phyloP scores from a whole-genome alignment of 306 rosid species.

The Fragaria nilgerrensis region DNA sequence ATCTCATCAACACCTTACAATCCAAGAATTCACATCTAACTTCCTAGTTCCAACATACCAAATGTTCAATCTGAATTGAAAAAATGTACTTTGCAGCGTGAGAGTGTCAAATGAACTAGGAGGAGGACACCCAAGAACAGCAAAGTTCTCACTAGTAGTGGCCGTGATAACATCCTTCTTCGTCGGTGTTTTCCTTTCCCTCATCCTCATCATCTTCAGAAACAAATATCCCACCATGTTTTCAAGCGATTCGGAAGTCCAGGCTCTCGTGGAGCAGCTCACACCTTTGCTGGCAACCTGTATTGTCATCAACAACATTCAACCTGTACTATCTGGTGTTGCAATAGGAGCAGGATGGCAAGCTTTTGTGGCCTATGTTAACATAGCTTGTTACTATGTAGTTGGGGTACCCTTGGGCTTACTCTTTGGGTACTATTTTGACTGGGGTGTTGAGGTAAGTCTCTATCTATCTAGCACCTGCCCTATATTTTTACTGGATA shows the following conservation, averaged over 20 bases:
- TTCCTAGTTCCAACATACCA: neutral
- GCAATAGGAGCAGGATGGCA: conserved; percentile 98
- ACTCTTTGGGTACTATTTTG: conserved; percentile 45
- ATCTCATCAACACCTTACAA: neutral
- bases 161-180: conserved; percentile 50
- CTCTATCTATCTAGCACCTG: neutral
- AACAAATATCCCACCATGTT: conserved; percentile 53
- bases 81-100: conserved; percentile 46
- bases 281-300: conserved; percentile 67
- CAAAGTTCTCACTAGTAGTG: conserved; percentile 68
- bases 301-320: conserved; percentile 71
- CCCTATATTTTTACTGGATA: neutral
- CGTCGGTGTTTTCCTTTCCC: conserved; percentile 34
- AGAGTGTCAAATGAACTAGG: conserved; percentile 91
- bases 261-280: conserved; percentile 43
- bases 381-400: conserved; percentile 65
- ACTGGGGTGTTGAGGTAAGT: conserved; percentile 55
- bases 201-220: conserved; percentile 38
- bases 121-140: conserved; percentile 80
- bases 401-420: conserved; percentile 86
- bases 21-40: neutral
- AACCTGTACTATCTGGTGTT: conserved; percentile 87
- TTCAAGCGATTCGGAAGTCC: conserved; percentile 47
- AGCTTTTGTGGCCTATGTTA: conserved; percentile 64
- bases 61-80: neutral